phyloP scores from a whole-genome alignment of 768 basidiomycete species.

The Amanita rubescens region DNA sequence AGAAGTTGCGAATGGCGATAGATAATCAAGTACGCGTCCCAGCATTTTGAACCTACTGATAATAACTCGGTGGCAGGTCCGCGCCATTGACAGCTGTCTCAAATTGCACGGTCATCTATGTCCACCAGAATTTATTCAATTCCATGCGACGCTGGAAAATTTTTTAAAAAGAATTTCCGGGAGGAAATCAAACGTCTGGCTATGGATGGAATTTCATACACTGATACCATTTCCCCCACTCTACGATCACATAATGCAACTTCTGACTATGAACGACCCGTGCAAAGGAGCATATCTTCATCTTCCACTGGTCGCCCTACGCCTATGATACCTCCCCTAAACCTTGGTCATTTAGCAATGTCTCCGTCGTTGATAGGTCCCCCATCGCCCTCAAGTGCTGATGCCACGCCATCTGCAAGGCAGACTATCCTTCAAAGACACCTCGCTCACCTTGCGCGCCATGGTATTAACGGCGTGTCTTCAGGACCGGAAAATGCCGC shows the following conservation, averaged over 20 bases:
- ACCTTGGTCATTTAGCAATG: constrained; percentile 38
- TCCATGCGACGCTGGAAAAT: constrained; percentile 87
- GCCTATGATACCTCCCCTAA: constrained; percentile 45
- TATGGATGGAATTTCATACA: constrained; percentile 48
- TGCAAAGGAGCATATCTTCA: constrained; percentile 40
- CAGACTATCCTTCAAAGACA: constrained; percentile 76
- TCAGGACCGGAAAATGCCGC: constrained; percentile 61
- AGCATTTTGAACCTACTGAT: background rate
- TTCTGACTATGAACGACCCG: constrained; percentile 43
- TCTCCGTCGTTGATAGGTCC: constrained; percentile 40
- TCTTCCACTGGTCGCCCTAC: constrained; percentile 35
- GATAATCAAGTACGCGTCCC: constrained; percentile 50
- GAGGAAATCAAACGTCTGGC: constrained; percentile 74
- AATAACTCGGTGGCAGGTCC: constrained; percentile 37
- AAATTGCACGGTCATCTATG: constrained; percentile 78
- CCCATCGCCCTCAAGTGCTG: constrained; percentile 24
- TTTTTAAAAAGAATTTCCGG: constrained; percentile 78
- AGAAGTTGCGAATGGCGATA: constrained; percentile 65
- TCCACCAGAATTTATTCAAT: constrained; percentile 81
- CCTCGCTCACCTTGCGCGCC: constrained; percentile 72
- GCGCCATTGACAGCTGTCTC: constrained; percentile 77
- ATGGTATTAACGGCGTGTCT: constrained; percentile 77
- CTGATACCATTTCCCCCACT: constrained; percentile 29
- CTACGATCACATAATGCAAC: constrained; percentile 33
- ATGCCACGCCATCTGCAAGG: constrained; percentile 28